Evolutionary conservation across 306 rosid genomes (phyloP), one percentile per base, ranked within the genome.

Genomic region (Herpetospermum pedunculosum): DNA sequence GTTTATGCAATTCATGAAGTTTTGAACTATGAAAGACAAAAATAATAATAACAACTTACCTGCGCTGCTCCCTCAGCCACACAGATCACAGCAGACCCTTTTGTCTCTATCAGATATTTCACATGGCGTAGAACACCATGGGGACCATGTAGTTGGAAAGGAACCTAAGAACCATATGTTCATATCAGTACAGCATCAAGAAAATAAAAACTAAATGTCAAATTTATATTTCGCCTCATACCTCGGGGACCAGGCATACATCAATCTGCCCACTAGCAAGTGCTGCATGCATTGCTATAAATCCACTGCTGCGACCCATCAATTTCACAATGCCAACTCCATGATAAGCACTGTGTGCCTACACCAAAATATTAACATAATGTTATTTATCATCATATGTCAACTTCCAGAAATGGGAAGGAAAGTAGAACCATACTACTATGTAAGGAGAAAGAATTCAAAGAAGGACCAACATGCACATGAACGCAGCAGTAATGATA

Each of bases 221-320:
- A 52, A 77, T 59, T 50, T 64, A 72, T 1, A 30, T 76, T 16
- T 50, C 49, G 29, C 43, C 62, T 74, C 82, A 67, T 84, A 95
- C 99, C 97, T 95, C 99, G 18, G 99, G 99, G 79, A 95, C 86
- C 87, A 95, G 81, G 75, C 99, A 91, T 79, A 95, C 83, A 81
- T 95, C 99, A 30, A 95, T 75, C 82, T 95, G 99, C 73, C 99
- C 99, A 78, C 99, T 95, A 28, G 99, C 88, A 63, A 95, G 81
- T 75, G 99, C 82, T 72, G 97, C 92, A 41, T 95, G 99, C 99
- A 95, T 95, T 48, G 99, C 97, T 72, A 95, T 95, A 82, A 79
- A 95, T 75, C 99, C 99, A 77, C 99, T 95, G 87, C 97, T 91
- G 73, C 99, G 99, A 40, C 99, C 99, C 99, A 95, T 95, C 88